Percentiles rank a stretch among this genome's conserved stretches.
phyloP scores from a whole-genome alignment of 768 basidiomycete species.

The Agrocybe praecox region DNA sequence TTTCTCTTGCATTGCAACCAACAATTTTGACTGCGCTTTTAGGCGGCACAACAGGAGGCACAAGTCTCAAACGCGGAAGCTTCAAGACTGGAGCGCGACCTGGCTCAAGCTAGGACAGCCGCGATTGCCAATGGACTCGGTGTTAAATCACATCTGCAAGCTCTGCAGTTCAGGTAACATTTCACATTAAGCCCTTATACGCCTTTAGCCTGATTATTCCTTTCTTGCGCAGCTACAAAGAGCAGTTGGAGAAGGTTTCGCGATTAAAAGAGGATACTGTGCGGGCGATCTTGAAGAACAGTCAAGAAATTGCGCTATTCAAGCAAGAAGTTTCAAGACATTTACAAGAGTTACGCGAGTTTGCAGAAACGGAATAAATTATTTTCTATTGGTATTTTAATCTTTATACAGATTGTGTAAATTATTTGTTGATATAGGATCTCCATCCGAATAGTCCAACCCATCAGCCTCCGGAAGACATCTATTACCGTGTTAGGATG shows the following conservation, averaged over 20 bases:
- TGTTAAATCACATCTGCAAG: conserved; percentile 76
- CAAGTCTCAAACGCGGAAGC: conserved; percentile 67
- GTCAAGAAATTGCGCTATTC: conserved; percentile 81
- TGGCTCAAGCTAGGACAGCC: conserved; percentile 74
- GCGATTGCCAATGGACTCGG: conserved; percentile 83
- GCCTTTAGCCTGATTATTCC: conserved; percentile 1
- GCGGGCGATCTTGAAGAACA: conserved; percentile 81
- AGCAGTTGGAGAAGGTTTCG: conserved; percentile 76
- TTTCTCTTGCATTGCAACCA: not conserved
- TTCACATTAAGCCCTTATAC: conserved; percentile 4
- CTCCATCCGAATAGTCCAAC: conserved; percentile 3
- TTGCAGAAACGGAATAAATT: conserved; percentile 49
- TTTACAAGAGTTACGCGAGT: conserved; percentile 67
- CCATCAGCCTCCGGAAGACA: conserved; percentile 11
- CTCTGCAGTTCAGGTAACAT: conserved; percentile 66
- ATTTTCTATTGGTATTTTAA: conserved; percentile 8
- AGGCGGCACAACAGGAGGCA: conserved; percentile 82
- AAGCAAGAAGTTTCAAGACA: conserved; percentile 77
- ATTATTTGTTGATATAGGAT: conserved; percentile 5
- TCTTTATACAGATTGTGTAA: conserved; percentile 10
- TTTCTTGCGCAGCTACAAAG: conserved; percentile 58
- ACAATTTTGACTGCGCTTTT: conserved; percentile 6
- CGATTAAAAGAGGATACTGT: conserved; percentile 80
- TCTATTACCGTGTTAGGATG: conserved; percentile 8
- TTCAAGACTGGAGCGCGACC: conserved; percentile 65